Evolutionary conservation across 2,329 filamentous ascomycete species (phyloP), one percentile per base, ranked within the genome.

Genomic region (Xylariaceae sp.): DNA sequence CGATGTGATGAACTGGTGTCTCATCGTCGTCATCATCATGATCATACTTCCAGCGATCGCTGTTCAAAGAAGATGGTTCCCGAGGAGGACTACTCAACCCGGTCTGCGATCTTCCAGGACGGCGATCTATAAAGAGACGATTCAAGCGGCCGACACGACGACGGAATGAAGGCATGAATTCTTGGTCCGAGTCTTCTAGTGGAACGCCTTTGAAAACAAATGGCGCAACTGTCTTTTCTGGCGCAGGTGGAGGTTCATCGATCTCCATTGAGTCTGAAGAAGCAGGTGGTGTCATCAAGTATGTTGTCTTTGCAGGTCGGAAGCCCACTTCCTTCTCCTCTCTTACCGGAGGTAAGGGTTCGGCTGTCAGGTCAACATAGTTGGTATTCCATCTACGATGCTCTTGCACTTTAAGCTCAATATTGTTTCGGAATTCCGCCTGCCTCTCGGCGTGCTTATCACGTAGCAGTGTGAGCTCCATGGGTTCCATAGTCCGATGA

Each of bases 321-420:
- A 88, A 91, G 53, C 79, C 78, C 47, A 75, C 67, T 52, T 84
- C 76, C 56, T 74, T 73, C 55, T 79, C 74, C 48, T 88, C 85
- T 59, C 80, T 75, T 35, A 88, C 81, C 19, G 90, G 90, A 40
- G 87, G 88, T 54, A 97, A 78, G 40, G 92, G 90, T 54, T 85
- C 83, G 70, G 85, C 83, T 50, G 92, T 96, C 63, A 90, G 77
- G 70, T 97, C 91, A 59, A 94, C 80, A 72, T 88, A 90, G 61
- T 88, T 86, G 58, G 87, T 78, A 68, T 96, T 96, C 90, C 92
- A 96, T 64, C 86, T 83, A 57, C 86, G 82, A 69, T 96, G 92
- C 67, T 93, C 92, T 58, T 85, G 79, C 44, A 94, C 83, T 67
- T 94, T 92, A 57, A 82, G 82, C 65, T 94, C 88, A 64, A 97